A percentile compares a stretch with the other conserved stretches of the same genome.
These are phyloP conservation scores for Fusarium subtropicale DNA, from an alignment of 2,329 filamentous ascomycete genomes.

Conservation along the genomic window DNA sequence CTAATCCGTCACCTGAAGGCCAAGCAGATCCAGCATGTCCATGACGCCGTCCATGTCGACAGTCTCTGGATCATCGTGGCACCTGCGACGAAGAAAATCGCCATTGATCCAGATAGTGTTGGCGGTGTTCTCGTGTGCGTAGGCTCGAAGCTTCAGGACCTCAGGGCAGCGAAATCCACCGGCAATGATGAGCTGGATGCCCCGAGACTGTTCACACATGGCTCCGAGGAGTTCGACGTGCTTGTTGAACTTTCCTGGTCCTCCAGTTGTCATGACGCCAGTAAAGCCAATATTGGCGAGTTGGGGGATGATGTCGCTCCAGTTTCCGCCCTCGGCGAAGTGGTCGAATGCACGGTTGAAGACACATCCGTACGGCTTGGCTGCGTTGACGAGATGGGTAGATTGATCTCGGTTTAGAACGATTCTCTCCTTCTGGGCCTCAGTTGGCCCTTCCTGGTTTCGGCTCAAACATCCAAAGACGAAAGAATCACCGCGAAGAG, in stretches of 20 bases:
- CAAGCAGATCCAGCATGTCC: conserved; percentile 39
- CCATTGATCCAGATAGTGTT: conserved; percentile 61
- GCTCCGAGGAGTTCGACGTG: conserved; percentile 54
- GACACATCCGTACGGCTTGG: conserved; percentile 59
- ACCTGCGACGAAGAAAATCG: conserved; percentile 48
- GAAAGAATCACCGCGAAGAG: conserved; percentile 63
- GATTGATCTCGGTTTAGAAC: conserved; percentile 58
- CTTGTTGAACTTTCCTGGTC: conserved; percentile 54
- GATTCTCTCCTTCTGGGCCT: conserved; percentile 18
- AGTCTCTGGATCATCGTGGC: conserved; percentile 38
- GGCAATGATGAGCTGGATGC: conserved; percentile 63
- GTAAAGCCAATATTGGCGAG: conserved; percentile 60
- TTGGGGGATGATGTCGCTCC: conserved; percentile 47
- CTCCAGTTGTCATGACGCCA: conserved; percentile 66
- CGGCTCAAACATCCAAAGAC: conserved; percentile 63
- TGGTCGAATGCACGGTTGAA: conserved; percentile 69
- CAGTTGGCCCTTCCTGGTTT: not conserved
- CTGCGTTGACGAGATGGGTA: conserved; percentile 54
- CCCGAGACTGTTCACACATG: conserved; percentile 50
- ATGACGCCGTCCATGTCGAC: conserved; percentile 45
- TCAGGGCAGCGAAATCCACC: conserved; percentile 63
- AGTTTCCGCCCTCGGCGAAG: conserved; percentile 50
- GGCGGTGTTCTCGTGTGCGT: conserved; percentile 39
- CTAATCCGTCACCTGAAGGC: conserved; percentile 44
- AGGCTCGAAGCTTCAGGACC: conserved; percentile 46